phyloP scores from a whole-genome alignment of 1,139 yeast species.

The Diutina siamensis region DNA sequence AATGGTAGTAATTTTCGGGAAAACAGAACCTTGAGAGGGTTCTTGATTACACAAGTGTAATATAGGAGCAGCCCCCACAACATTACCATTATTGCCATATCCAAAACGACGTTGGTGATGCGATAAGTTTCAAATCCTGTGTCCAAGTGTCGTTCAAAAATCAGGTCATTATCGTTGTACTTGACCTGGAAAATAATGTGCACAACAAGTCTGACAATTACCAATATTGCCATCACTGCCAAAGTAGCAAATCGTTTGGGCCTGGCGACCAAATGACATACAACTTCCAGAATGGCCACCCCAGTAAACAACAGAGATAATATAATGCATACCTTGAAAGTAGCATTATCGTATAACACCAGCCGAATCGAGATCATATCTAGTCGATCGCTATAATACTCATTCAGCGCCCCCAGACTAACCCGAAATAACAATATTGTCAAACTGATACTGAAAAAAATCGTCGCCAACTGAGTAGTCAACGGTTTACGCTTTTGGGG shows the following conservation, averaged over 20 bases:
- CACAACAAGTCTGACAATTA: not conserved
- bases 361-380: slow-evolving; percentile 25
- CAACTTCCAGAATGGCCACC: slow-evolving; percentile 31
- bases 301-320: slow-evolving; percentile 25
- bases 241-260: slow-evolving; percentile 12
- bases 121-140: not conserved
- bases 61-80: not conserved
- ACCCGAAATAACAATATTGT: slow-evolving; percentile 29
- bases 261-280: slow-evolving; percentile 14
- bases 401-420: slow-evolving; percentile 22
- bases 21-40: slow-evolving; percentile 14
- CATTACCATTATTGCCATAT: not conserved
- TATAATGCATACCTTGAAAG: slow-evolving; percentile 20
- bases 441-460: slow-evolving; percentile 30
- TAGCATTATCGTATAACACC: slow-evolving; percentile 17
- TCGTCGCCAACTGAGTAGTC: slow-evolving; percentile 32
- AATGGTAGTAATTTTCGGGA: slow-evolving; percentile 28
- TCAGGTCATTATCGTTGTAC: not conserved
- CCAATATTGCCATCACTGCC: not conserved
- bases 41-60: not conserved
- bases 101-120: not conserved
- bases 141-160: not conserved
- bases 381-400: slow-evolving; percentile 26
- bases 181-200: not conserved
- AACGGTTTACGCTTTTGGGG: slow-evolving; percentile 34